Base-by-base conservation (phyloP, 2,329 filamentous ascomycete genomes). In the Neopestalotiopsis rosae region DNA sequence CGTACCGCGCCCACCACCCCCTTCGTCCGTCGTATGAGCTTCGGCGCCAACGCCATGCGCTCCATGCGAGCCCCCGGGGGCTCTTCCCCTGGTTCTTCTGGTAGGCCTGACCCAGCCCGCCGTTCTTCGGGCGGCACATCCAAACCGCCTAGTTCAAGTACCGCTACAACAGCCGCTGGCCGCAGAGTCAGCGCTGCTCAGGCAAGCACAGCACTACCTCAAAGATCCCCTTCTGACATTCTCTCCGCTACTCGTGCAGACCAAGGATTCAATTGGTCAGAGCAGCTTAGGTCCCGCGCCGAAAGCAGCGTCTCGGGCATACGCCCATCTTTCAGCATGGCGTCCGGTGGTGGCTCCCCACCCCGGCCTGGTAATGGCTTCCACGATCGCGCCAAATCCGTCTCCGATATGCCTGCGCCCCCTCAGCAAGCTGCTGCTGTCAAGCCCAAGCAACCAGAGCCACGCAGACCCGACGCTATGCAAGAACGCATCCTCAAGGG, bases 401-500 rank as follows among this genome's bases (percentile, higher is more conserved):
- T 94, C 69, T 88, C 87, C 72, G 89, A 90, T 70, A 88, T 90
- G 86, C 86, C 87, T 1, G 83, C 83, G 42, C 88, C 88, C 56
- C 88, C 87, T 20, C 83, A 81, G 57, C 84, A 89, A 73, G 80
- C 84, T 20, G 81, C 85, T 61, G 74, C 83, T 57, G 78, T 81
- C 72, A 84, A 81, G 77, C 83, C 84, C 64, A 83, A 84, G 73
- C 81, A 81, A 64, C 76, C 80, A 65, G 81, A 85, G 75, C 83
- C 86, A 49, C 86, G 86, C 72, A 97, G 95, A 85, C 95, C 95
- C 38, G 96, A 99, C 83, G 92, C 92, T 71, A 96, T 98, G 84
- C 95, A 98, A 81, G 96, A 99, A 87, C 90, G 97, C 74, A 98
- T 99, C 76, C 87, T 99, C 74, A 96, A 97, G 84, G 96, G 95